Base-by-base conservation (phyloP, 73 alveolate genomes). In the Paramecium primaurelia region DNA sequence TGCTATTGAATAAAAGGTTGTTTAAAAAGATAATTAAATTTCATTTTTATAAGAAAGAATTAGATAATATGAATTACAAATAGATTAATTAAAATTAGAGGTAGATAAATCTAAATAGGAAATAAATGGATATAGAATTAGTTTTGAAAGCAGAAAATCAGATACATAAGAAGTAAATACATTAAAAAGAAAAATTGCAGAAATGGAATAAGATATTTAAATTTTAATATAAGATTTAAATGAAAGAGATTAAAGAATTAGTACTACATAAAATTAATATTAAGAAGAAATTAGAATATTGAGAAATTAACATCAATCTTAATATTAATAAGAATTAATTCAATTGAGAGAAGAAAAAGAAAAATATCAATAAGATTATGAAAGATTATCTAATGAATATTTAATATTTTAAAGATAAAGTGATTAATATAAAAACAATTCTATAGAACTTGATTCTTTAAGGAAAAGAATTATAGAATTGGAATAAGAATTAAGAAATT, bases 151-250 rank as follows among this genome's bases (percentile, higher is more conserved):
- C 9, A 64, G 84, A 64, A 64, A 80, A 80, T 18, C 91, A 18
- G 71, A 80, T 16, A 45, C 75, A 10, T 22, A 40, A 26, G 91
- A 80, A 20, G 71, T 80, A 3, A 77, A 40, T 8, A 8, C 34
- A 1, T 47, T 32, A 18, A 80, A 36, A 80, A n/a, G 64, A 7
- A 80, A 80, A 36, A 42, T 44, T 45, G 28, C 14, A 22, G 91
- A 80, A n/a, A 80, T 80, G 91, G 91, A 80, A 47, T 22, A 28
- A 47, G 91, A 80, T 28, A 80, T 80, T 44, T 80, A 45, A 80
- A 49, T 80, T 9, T 80, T 80, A 9, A 80, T 80, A n/a, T 45
- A 40, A 26, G 91, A 80, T 80, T 44, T 80, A 28, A 22, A 80
- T 20, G 44, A 80, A 49, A 45, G 44, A 64, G 91, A 80, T 26